Conservation (phyloP, 2,329 filamentous ascomycete species). For the Fusarium incarnatum region DNA sequence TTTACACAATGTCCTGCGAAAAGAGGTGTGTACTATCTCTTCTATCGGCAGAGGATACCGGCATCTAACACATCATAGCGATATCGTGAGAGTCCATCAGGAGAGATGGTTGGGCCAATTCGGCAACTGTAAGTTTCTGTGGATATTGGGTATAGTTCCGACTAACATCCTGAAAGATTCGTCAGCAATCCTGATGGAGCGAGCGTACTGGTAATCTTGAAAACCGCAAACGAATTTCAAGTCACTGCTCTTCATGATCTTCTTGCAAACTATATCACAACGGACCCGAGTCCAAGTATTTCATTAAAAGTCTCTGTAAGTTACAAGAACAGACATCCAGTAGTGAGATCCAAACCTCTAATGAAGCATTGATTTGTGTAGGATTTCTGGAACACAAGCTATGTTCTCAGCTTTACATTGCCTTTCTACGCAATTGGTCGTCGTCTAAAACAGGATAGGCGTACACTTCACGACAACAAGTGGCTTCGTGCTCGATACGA, state of each 20-base stretch:
- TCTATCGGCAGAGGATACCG: neutral
- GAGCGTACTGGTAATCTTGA: conserved; percentile 7
- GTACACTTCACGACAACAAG: neutral
- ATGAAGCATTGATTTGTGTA: fast-evolving
- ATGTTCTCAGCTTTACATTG: neutral
- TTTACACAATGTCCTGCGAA: neutral
- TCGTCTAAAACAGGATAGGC: neutral
- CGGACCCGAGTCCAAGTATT: conserved; percentile 5
- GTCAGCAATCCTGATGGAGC: conserved; percentile 22
- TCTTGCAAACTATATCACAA: conserved; percentile 20
- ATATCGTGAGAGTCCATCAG: neutral
- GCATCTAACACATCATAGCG: neutral
- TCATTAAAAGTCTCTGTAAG: neutral
- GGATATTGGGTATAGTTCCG: fast-evolving
- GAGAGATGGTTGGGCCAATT: neutral
- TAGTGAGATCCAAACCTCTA: too few relatives aligned
- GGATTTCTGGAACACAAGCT: neutral
- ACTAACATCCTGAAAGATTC: conserved; percentile 9
- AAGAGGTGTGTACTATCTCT: neutral
- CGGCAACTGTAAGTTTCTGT: neutral
- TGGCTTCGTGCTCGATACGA: too few relatives aligned
- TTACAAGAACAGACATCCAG: neutral
- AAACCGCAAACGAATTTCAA: conserved; percentile 8
- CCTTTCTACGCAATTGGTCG: conserved; percentile 3
- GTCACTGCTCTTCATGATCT: conserved; percentile 4